A percentile compares a stretch with the other conserved stretches of the same genome.
phyloP scores from a whole-genome alignment of 257 asterid genomes.

The Solanum sparsipilum region DNA sequence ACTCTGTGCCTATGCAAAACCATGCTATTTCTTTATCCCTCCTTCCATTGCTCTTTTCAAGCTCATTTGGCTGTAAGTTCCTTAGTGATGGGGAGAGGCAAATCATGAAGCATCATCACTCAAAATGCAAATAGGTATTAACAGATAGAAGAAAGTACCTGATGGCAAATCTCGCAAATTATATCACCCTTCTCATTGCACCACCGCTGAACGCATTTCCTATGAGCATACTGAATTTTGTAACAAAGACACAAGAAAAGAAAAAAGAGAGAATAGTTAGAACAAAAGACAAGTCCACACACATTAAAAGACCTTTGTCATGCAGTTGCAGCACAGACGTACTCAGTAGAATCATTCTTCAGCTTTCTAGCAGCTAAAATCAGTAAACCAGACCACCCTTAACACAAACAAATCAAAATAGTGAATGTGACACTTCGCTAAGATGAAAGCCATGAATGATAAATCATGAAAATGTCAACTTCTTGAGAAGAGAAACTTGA shows the following conservation, averaged over 20 bases:
- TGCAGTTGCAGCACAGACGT: neutral
- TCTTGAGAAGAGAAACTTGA: neutral
- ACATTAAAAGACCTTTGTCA: neutral
- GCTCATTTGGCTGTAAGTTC: neutral
- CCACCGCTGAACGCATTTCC: conserved; percentile 45
- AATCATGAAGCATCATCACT: neutral
- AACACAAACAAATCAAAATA: neutral
- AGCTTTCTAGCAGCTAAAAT: neutral
- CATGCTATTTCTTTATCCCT: neutral
- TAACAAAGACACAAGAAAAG: neutral
- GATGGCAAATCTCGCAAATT: conserved; percentile 44
- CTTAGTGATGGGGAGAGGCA: neutral
- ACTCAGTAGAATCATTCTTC: neutral
- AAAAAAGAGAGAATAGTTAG: neutral
- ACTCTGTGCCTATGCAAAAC: neutral
- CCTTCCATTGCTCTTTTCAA: neutral
- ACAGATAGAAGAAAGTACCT: conserved; percentile 11
- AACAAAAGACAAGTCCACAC: neutral
- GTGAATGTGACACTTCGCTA: neutral
- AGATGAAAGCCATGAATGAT: neutral
- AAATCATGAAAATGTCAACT: neutral
- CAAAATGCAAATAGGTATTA: neutral
- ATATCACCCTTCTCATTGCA: conserved; percentile 47
- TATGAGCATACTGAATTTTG: conserved; percentile 32
- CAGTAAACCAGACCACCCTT: neutral